Percentiles rank a stretch among this genome's conserved stretches.
These are phyloP conservation scores for Trichoderma asperelloides DNA, from an alignment of 495 filamentous ascomycete species.

Conservation along the genomic window DNA sequence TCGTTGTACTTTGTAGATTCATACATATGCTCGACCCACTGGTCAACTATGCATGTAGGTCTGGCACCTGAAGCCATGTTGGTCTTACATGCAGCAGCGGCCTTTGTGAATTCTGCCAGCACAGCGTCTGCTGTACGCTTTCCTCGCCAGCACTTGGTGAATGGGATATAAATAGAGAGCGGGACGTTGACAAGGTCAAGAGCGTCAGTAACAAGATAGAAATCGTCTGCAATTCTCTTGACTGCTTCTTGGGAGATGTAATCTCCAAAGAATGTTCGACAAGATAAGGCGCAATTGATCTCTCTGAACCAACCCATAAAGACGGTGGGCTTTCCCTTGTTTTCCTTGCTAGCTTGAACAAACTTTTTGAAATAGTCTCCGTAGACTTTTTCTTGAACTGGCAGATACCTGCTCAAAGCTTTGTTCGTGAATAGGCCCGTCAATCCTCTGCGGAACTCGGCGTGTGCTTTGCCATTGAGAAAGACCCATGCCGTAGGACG, in stretches of 20 bases:
- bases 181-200: constrained; percentile 98
- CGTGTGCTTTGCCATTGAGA: constrained; percentile 87
- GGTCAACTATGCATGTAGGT: constrained; percentile 85
- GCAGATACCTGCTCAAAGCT: constrained; percentile 80
- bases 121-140: constrained; percentile 94
- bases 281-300: constrained; percentile 88
- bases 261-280: constrained; percentile 92
- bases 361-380: constrained; percentile 75
- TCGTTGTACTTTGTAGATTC: constrained; percentile 68
- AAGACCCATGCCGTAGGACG: constrained; percentile 94
- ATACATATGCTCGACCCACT: constrained; percentile 79
- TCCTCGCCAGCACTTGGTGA: constrained; percentile 92
- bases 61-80: constrained; percentile 82
- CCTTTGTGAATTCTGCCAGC: constrained; percentile 78
- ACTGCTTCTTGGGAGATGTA: constrained; percentile 83
- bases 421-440: constrained; percentile 90
- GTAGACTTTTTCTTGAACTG: constrained; percentile 86
- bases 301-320: constrained; percentile 94
- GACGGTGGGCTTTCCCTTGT: constrained; percentile 59
- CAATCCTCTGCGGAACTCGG: constrained; percentile 93
- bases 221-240: constrained; percentile 94
- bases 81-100: constrained; percentile 83
- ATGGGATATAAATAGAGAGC: constrained; percentile 71
- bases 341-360: constrained; percentile 60
- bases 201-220: constrained; percentile 90